Base-by-base conservation (phyloP, 768 basidiomycete genomes). In the Rhizopogon rudus region DNA sequence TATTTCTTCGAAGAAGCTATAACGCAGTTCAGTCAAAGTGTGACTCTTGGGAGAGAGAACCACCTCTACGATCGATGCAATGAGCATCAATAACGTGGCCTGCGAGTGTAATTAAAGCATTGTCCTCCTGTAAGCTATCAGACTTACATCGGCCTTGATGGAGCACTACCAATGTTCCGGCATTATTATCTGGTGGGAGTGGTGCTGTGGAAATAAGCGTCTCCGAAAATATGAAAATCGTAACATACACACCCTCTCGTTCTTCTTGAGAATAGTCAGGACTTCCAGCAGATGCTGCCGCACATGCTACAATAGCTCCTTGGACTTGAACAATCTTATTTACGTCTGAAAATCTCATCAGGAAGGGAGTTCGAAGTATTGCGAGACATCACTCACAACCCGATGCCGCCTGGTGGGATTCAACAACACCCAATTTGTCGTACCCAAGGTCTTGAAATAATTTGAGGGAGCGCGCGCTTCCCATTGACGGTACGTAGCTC, bases 291-390 rank as follows among this genome's bases (percentile, higher is more conserved):
- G 69, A 65, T 40, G 76, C 75, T 5, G 74, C 73, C 51, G 80
- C 78, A 22, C 75, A 73, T 33, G 81, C 71, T 16, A 76, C 74
- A 3, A 80, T 70, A 33, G 64, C 72, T 1, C 65, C 70, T 8
- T 71, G 66, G 8, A 61, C 65, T 56, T 87, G 85, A 14, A 77
- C 67, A 22, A 86, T 75, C 40, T 70, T 76, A 57, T 77, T 81
- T 55, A 86, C 74, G 33, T 76, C 85, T 82, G 42, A 40, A 10
- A 48, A 8, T 53, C 61, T 43, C 58, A 48, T 22, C 48, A 22
- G 49, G 29, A 16, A 12, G 9, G 29, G 31, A 44, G 25, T 25
- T 17, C 28, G 20, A 57, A 52, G 31, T 44, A 35, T 43, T 37
- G 4, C 10, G 37, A 17, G 37, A 29, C 9, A 50, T 37, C 7